Base-by-base conservation (phyloP, 2,329 filamentous ascomycete species). In the Penicillium rolfsii region DNA sequence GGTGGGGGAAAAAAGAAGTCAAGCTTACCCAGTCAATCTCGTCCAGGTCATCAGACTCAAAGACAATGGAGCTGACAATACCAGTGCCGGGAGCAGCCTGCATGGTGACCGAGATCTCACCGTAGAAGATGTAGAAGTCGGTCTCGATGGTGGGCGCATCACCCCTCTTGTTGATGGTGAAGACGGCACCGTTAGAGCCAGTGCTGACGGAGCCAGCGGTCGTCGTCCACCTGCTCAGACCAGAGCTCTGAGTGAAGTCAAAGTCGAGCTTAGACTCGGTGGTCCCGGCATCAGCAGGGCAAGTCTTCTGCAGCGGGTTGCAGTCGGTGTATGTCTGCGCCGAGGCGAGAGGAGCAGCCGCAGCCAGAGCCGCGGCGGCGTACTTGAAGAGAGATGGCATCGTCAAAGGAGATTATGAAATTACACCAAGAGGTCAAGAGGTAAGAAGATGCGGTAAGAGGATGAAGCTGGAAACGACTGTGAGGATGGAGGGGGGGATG, bases 61-160 rank as follows among this genome's bases (percentile, higher is more conserved):
- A 82, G 14, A 99, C 93, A 38, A 96, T 84, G 35, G 91, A 94
- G 77, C 91, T 97, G 68, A 99, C 93, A 70, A 99, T 96, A 67
- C 95, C 95, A 26, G 85, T 87, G 2, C 95, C 95, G 0, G 91
- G 89, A 16, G 95, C 91, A 38, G 91, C 87, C 79, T 95, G 93
- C 83, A 97, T 84, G 54, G 86, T 88, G 66, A 97, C 86, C 66
- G 95, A 90, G 73, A 97, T 89, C 64, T 89, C 90, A 69, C 95
- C 95, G 75, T 97, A 99, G 91, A 98, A 97, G 81, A 99, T 96
- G 83, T 97, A 97, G 84, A 96, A 97, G 70, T 93, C 85, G 64
- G 92, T 96, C 65, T 85, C 84, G 60, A 99, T 86, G 74, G 93
- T 92, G 0, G 95, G 95, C 2, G 93, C 87, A 73, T 98, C 91